phyloP scores from a whole-genome alignment of 2,329 filamentous ascomycete species.

The Fusarium haematococcum region DNA sequence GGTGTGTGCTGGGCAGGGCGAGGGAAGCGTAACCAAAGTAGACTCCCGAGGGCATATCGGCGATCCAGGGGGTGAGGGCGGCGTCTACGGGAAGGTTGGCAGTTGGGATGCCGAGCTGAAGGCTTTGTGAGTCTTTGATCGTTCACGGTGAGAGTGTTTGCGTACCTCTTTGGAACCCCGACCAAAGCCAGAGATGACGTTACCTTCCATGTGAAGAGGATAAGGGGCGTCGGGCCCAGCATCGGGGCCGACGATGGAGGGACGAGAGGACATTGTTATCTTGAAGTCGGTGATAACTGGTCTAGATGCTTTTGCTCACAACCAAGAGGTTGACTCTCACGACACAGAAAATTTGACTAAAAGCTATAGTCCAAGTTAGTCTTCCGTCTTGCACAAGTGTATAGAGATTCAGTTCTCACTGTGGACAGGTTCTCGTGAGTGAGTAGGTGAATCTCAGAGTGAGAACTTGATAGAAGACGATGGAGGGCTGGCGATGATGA shows the following conservation, averaged over 20 bases:
- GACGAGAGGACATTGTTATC: constrained; percentile 59
- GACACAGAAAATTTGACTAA: neutral
- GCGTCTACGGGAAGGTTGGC: constrained; percentile 88
- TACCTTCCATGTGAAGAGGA: constrained; percentile 85
- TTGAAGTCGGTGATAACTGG: neutral
- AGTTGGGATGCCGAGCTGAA: constrained; percentile 91
- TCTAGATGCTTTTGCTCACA: neutral
- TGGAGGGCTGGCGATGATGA: constrained; percentile 25
- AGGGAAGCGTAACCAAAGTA: constrained; percentile 95
- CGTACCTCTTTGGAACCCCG: constrained; percentile 89
- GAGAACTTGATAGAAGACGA: constrained; percentile 24
- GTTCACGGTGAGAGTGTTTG: neutral
- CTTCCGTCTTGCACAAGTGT: neutral
- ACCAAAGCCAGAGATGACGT: constrained; percentile 93
- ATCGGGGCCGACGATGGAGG: constrained; percentile 78
- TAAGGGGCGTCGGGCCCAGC: constrained; percentile 81
- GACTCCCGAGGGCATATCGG: constrained; percentile 78
- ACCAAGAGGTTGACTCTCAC: neutral
- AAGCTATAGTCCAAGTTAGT: constrained; percentile 6
- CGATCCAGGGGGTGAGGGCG: constrained; percentile 69
- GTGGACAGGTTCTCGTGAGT: neutral
- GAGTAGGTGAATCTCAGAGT: neutral
- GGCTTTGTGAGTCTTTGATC: constrained; percentile 6
- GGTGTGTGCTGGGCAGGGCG: constrained; percentile 63
- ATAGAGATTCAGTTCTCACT: neutral